Conservation (phyloP, 2,329 filamentous ascomycete species). For the Paraphaeosphaeria sporulosa region DNA sequence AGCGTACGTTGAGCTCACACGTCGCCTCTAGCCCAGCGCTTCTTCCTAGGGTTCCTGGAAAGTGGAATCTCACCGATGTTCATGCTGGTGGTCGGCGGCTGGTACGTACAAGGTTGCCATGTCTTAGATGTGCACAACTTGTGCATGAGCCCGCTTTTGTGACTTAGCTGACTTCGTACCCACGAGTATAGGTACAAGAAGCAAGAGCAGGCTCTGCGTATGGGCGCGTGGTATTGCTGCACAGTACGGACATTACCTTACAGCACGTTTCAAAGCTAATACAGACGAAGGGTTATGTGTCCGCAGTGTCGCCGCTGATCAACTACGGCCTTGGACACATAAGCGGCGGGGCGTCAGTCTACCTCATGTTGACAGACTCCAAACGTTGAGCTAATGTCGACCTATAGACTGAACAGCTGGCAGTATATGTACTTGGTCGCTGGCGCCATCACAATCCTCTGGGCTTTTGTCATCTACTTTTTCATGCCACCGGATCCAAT, state of each 20-base stretch:
- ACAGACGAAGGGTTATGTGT: constrained; percentile 46
- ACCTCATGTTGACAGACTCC: too few species aligned
- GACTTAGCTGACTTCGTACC: too few species aligned
- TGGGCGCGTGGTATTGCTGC: constrained; percentile 70
- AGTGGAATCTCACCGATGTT: constrained; percentile 62
- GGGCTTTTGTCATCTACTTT: constrained; percentile 42
- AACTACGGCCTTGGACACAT: constrained; percentile 45
- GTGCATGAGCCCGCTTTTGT: too few species aligned
- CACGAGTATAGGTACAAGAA: too few species aligned
- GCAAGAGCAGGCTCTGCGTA: constrained; percentile 67
- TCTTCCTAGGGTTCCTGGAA: constrained; percentile 64
- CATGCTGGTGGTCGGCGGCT: constrained; percentile 63
- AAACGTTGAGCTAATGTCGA: not conserved
- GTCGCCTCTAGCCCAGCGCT: constrained; percentile 50
- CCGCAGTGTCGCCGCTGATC: constrained; percentile 35
- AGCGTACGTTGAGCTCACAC: not conserved
- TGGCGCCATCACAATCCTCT: constrained; percentile 35
- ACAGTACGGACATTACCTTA: too few species aligned
- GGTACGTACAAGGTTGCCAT: too few species aligned
- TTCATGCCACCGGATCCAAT: constrained; percentile 54
- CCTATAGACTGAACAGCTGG: constrained; percentile 28
- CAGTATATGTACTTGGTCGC: constrained; percentile 45
- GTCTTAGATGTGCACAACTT: too few species aligned
- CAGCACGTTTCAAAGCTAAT: too few species aligned
- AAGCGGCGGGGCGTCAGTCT: constrained; percentile 17